Conservation (phyloP, 495 filamentous ascomycete species). For the Cairneyella variabilis region DNA sequence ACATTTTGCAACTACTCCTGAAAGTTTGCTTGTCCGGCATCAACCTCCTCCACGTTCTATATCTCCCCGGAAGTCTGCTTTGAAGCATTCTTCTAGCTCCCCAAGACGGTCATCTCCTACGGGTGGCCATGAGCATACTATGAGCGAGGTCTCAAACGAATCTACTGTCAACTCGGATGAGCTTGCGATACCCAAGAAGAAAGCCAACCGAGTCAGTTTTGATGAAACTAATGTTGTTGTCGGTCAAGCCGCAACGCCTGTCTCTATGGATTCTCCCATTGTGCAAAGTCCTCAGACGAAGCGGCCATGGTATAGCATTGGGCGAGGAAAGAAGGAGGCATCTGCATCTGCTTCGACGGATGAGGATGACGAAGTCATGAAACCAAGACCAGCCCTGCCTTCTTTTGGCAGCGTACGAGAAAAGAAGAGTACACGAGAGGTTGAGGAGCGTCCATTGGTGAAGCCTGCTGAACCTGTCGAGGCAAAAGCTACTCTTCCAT, state of each 20-base stretch:
- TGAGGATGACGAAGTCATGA: constrained; percentile 63
- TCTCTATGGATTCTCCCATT: constrained; percentile 44
- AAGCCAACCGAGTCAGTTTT: constrained; percentile 77
- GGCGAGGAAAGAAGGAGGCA: constrained; percentile 39
- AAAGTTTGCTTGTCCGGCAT: constrained; percentile 59
- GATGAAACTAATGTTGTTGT: constrained; percentile 64
- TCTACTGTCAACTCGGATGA: constrained; percentile 59
- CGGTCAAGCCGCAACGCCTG: constrained; percentile 52
- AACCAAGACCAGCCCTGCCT: constrained; percentile 71
- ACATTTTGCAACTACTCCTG: constrained; percentile 59
- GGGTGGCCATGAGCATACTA: constrained; percentile 29
- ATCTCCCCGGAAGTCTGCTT: constrained; percentile 81
- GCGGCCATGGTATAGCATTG: constrained; percentile 52
- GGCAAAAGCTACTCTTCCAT: constrained; percentile 17
- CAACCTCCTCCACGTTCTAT: constrained; percentile 74
- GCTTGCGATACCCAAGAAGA: constrained; percentile 53
- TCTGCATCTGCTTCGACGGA: constrained; percentile 35
- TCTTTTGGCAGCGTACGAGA: constrained; percentile 78
- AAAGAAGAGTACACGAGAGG: constrained; percentile 39
- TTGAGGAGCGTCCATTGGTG: constrained; percentile 46
- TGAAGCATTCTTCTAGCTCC: constrained; percentile 57
- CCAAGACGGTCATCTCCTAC: constrained; percentile 19
- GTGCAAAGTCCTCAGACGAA: constrained; percentile 46
- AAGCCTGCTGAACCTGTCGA: constrained; percentile 36
- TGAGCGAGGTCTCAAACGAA: constrained; percentile 55